Base-by-base conservation (phyloP, 768 basidiomycete genomes). In the Russula sp. region DNA sequence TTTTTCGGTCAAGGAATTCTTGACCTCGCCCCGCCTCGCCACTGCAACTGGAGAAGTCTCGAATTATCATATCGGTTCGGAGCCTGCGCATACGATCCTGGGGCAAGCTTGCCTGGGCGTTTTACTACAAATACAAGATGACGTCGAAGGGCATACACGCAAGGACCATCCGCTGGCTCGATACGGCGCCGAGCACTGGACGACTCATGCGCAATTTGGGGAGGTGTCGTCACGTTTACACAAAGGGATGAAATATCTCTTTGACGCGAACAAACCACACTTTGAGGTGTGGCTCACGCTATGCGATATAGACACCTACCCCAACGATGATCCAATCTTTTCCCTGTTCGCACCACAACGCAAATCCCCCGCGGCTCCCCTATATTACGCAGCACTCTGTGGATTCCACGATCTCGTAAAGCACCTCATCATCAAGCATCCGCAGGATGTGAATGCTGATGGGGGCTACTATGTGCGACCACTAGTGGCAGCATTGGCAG, bases 271-370 rank as follows among this genome's bases (percentile, higher is more conserved):
- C 26, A 44, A n/a, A 30, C 56, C 40, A 28, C 38, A 42, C n/a
- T 57, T 57, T 8, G 0, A 3, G 0, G 40, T 18, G 3, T 57
- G 56, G 56, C 16, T 44, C 40, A 2, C 9, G 16, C 20, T 42
- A 1, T n/a, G 11, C 18, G 40, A 57, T 28, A 42, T 57, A 5
- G 56, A 57, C 20, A 18, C 5, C 16, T 0, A n/a, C n/a, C 0
- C 18, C 7, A 1, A 5, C 10, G n/a, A n/a, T n/a, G n/a, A 1
- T 5, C 6, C 3, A 34, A 34, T 14, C 34, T 22, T 53, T n/a
- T 4, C 7, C 10, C n/a, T 11, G 11, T 53, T n/a, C 52, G 11
- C n/a, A n/a, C 0, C n/a, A n/a, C 7, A 0, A n/a, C 1, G 8
- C 42, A 18, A 36, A 5, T 18, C 26, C 8, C 2, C 10, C 2